These are phyloP conservation scores for Plasmodium gonderi DNA, from an alignment of 169 alveolate species.

Conservation along the genomic window DNA sequence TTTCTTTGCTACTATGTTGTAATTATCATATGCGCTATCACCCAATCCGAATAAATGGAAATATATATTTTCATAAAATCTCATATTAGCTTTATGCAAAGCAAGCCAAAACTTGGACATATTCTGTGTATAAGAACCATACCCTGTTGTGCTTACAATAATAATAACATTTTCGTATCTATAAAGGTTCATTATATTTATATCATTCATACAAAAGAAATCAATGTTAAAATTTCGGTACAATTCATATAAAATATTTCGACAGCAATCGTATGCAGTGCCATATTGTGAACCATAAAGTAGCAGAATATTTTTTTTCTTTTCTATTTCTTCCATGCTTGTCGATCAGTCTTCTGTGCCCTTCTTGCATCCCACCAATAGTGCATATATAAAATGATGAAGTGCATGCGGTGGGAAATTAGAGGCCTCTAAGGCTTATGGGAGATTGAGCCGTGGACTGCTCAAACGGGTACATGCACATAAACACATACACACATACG, in stretches of 20 bases:
- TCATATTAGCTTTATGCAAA: slow-evolving; percentile 2
- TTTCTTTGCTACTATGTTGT: slow-evolving; percentile 56
- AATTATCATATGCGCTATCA: slow-evolving; percentile 69
- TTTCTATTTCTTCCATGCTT: slow-evolving; percentile 3
- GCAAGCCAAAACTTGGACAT: slow-evolving; percentile 45
- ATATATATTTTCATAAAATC: slow-evolving; percentile 28
- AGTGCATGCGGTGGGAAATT: too few relatives aligned
- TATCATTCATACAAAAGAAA: slow-evolving; percentile 18
- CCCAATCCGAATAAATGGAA: slow-evolving; percentile 72
- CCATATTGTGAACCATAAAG: slow-evolving; percentile 61
- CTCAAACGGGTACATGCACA: too few relatives aligned
- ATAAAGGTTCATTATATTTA: slow-evolving; percentile 21
- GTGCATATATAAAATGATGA: too few relatives aligned
- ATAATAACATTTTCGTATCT: slow-evolving; percentile 51
- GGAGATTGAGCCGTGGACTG: too few relatives aligned
- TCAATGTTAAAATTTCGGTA: slow-evolving; percentile 27
- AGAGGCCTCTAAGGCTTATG: too few relatives aligned
- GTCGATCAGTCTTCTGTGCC: too few relatives aligned
- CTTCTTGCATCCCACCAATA: too few relatives aligned
- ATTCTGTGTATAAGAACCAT: slow-evolving; percentile 42
- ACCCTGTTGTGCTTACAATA: slow-evolving; percentile 73
- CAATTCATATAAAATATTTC: slow-evolving; percentile 51
- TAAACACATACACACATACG: too few relatives aligned
- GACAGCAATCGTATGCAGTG: slow-evolving; percentile 58
- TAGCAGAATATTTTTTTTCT: background rate